A percentile compares a stretch with the other conserved stretches of the same genome.
Evolutionary conservation across 2,329 filamentous ascomycete genomes (phyloP).

Genomic region (Blastomyces silverae): DNA sequence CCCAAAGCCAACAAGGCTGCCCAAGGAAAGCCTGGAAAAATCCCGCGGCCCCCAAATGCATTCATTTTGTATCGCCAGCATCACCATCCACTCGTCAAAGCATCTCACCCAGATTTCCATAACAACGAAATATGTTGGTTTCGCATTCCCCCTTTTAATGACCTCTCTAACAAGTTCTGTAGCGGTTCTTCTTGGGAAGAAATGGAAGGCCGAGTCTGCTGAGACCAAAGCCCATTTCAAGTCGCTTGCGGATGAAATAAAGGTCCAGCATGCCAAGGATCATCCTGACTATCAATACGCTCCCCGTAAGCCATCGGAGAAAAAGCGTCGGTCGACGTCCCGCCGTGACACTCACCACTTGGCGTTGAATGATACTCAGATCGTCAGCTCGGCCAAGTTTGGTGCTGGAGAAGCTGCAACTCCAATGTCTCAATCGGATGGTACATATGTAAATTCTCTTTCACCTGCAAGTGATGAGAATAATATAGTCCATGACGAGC

Average conservation of each 20-base stretch:
- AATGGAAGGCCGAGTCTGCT: conserved; percentile 38
- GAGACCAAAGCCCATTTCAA: conserved; percentile 36
- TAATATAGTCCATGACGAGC: conserved; percentile 2
- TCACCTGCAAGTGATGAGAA: conserved; percentile 12
- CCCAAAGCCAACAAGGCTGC: conserved; percentile 15
- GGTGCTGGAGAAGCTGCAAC: neutral
- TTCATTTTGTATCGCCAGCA: conserved; percentile 44
- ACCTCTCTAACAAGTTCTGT: conserved; percentile 19
- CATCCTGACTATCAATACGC: conserved; percentile 44
- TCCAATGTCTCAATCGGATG: conserved; percentile 6
- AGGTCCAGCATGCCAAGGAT: conserved; percentile 36
- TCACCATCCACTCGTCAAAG: conserved; percentile 35
- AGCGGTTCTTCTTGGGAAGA: conserved; percentile 39
- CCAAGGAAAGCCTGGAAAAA: conserved; percentile 28
- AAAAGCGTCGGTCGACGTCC: conserved; percentile 41
- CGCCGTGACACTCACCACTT: conserved; percentile 19
- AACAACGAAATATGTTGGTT: conserved; percentile 44
- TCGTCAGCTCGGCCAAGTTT: neutral
- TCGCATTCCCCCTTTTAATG: neutral
- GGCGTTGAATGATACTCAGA: conserved; percentile 6
- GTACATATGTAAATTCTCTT: conserved; percentile 5
- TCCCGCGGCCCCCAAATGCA: conserved; percentile 43
- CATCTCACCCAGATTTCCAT: conserved; percentile 36
- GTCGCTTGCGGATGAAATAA: conserved; percentile 35
- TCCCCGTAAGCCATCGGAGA: conserved; percentile 43